Conservation (phyloP, 345 rosid species). For the Populus deltoides region DNA sequence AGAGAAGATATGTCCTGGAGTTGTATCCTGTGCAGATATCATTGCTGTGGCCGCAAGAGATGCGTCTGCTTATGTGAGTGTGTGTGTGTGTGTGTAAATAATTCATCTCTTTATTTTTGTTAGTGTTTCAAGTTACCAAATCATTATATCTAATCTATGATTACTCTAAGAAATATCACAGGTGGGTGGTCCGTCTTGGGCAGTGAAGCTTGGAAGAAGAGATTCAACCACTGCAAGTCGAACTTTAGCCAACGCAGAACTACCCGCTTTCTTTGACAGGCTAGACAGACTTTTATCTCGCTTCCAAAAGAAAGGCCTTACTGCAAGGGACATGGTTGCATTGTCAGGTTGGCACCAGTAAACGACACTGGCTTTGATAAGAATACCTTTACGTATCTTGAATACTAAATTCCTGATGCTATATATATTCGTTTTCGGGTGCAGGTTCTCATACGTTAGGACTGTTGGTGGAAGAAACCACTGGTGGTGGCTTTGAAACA, state of each 20-base stretch:
- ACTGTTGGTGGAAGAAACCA: no score
- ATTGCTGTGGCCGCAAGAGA: slow-evolving; percentile 18
- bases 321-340: slow-evolving; percentile 25
- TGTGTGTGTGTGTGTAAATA: background rate
- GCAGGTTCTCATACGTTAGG: slow-evolving; percentile 16
- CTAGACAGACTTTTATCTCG: background rate
- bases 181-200: slow-evolving; percentile 28
- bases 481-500: no score
- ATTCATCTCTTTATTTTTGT: background rate
- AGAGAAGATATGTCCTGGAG: slow-evolving; percentile 20
- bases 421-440: background rate
- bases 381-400: no score
- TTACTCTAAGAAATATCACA: background rate
- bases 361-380: no score
- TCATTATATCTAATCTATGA: background rate
- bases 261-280: slow-evolving; percentile 14
- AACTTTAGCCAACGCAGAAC: background rate
- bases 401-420: background rate
- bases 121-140: no score
- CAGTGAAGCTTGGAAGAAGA: slow-evolving; percentile 26
- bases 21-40: slow-evolving; percentile 11
- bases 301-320: slow-evolving; percentile 13
- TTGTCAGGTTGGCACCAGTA: slow-evolving; percentile 7
- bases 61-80: slow-evolving; percentile 15
- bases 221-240: slow-evolving; percentile 18